These are phyloP conservation scores for Globisporangium mamillatum DNA, from an alignment of 352 stramenopile species.

Conservation along the genomic window DNA sequence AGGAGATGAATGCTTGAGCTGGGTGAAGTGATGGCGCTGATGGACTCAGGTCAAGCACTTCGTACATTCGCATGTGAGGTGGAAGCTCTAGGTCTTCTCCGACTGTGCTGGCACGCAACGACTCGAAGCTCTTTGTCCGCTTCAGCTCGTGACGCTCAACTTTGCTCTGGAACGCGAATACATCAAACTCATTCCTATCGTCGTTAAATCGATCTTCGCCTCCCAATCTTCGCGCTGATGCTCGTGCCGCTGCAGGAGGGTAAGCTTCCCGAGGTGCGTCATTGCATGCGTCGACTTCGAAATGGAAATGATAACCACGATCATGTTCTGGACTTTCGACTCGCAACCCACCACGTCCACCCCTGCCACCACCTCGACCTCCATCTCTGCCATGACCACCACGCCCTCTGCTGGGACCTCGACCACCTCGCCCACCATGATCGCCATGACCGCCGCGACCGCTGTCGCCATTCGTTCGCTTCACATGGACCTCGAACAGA, in stretches of 20 bases:
- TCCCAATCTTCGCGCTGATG: not conserved
- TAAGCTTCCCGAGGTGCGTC: not conserved
- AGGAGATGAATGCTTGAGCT: conserved; percentile 3
- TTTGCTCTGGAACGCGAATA: not conserved
- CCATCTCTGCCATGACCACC: conserved; percentile 14
- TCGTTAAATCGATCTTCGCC: not conserved
- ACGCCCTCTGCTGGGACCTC: conserved; percentile 7
- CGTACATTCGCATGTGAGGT: conserved; percentile 44
- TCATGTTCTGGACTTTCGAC: not conserved
- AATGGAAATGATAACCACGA: conserved; percentile 9
- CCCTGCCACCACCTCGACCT: not conserved
- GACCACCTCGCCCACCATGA: conserved; percentile 20
- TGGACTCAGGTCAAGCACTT: conserved; percentile 42
- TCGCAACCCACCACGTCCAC: not conserved
- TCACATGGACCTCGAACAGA: conserved; percentile 38
- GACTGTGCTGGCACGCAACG: conserved; percentile 22
- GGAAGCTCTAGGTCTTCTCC: conserved; percentile 28
- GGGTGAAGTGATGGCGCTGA: conserved; percentile 37
- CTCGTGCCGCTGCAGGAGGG: not conserved
- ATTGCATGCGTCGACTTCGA: not conserved
- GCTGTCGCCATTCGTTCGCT: conserved; percentile 10
- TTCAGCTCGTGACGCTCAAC: conserved; percentile 15
- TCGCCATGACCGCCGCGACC: conserved; percentile 9
- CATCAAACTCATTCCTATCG: not conserved
- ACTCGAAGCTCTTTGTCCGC: conserved; percentile 56